Evolutionary conservation across 106 monocot species (phyloP).

Genomic region (Platanthera zijinensis): DNA sequence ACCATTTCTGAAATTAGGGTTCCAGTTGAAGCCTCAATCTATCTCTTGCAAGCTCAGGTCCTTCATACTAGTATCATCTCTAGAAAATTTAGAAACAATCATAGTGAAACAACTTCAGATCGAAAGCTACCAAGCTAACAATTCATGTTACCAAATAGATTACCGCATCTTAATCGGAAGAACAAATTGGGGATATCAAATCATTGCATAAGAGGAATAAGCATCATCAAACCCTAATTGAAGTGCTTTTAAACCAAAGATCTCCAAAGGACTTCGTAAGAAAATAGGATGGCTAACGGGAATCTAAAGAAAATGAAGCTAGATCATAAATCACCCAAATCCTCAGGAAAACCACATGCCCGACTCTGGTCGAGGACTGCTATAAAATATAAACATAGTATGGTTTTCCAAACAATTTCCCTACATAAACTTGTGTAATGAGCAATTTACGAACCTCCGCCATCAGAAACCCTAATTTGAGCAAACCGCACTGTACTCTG

Average conservation of each 20-base stretch:
- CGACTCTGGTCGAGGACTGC: neutral
- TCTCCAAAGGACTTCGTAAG: neutral
- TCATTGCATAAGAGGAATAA: neutral
- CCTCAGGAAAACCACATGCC: neutral
- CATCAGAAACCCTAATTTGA: constrained; percentile 4
- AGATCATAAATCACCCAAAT: neutral
- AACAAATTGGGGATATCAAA: neutral
- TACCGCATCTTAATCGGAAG: neutral
- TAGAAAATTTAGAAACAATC: neutral
- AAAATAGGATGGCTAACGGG: neutral
- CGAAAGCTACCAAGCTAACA: neutral
- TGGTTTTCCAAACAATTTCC: neutral
- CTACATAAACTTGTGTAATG: neutral
- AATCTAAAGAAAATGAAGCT: neutral
- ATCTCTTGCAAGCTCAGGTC: neutral
- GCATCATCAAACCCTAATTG: neutral
- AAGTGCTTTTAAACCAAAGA: neutral
- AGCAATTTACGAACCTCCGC: neutral
- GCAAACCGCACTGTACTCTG: neutral
- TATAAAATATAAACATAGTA: neutral
- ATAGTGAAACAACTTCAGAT: neutral
- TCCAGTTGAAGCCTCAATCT: neutral
- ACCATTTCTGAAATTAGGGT: neutral
- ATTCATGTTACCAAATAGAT: neutral
- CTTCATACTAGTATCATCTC: neutral